Evolutionary conservation across 2,329 filamentous ascomycete species (phyloP), one percentile per base, ranked within the genome.

Genomic region (Corinectria fuckeliana): DNA sequence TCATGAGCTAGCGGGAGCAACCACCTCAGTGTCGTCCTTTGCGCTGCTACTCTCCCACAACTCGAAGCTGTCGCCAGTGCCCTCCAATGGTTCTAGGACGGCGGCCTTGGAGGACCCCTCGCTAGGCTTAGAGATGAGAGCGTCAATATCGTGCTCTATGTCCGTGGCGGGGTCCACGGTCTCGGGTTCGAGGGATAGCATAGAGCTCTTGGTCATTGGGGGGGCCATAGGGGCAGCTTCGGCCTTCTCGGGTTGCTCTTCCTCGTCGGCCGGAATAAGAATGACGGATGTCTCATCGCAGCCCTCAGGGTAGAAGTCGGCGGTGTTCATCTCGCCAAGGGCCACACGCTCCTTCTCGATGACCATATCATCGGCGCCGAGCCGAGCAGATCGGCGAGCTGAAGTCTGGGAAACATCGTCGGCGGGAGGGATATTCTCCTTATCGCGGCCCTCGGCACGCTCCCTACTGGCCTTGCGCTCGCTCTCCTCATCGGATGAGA

Each of bases 341-440:
- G 90, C 88, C 5, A 82, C 78, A 21, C 90, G 85, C 69, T 85
- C 79, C 74, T 88, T 85, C 69, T 91, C 88, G 21, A 89, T 80
- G 16, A 85, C 73, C 81, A 88, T 88, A 58, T 82, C 80, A 49
- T 87, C 84, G 2, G 71, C 68, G 20, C 70, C 70, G 20, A 58
- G 58, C 10, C 68, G 70, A 11, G 71, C 64, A 20, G 67, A 64
- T 8, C 73, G 65, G n/a, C 76, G 72, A 21, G 74, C 63, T 14
- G 78, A 78, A 0, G 85, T 87, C 70, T 90, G 84, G 25, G 85
- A 86, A 36, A 90, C 75, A 44, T 91, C 88, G 55, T 86, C 85
- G 3, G 78, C 74, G 2, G 94, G 94, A 4, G 94, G 91, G 16
- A 97, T 87, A 72, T 99, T 99, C 80, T 99, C 94, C 81, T 99